These are phyloP conservation scores for Blepharisma japonicum DNA, from an alignment of 73 alveolate species.

Conservation along the genomic window DNA sequence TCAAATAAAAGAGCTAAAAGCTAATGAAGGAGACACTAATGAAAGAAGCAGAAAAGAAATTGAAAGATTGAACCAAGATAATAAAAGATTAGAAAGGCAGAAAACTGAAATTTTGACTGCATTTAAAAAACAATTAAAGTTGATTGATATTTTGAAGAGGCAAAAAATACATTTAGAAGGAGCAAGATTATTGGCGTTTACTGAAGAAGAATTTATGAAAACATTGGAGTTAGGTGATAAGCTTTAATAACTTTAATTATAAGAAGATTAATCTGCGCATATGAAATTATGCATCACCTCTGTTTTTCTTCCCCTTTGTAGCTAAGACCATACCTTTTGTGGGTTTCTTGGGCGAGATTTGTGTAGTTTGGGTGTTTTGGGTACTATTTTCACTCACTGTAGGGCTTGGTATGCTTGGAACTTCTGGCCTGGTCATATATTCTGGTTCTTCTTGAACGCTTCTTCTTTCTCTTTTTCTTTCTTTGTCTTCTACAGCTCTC, in stretches of 20 bases:
- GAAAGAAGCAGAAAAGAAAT: constrained; percentile 72
- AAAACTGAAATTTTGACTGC: constrained; percentile 84
- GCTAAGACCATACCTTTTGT: too few relatives aligned
- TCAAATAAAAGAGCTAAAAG: constrained; percentile 71
- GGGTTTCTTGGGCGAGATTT: too few relatives aligned
- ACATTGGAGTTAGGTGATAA: constrained; percentile 21
- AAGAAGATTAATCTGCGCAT: too few relatives aligned
- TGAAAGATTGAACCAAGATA: constrained; percentile 82
- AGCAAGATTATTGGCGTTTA: constrained; percentile 82
- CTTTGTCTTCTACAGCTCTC: constrained; percentile 36
- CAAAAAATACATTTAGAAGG: constrained; percentile 89
- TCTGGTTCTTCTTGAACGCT: too few relatives aligned
- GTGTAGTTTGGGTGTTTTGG: too few relatives aligned
- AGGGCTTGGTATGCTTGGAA: too few relatives aligned
- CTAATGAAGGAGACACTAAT: constrained; percentile 59
- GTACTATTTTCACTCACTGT: too few relatives aligned
- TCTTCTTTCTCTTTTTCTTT: neutral
- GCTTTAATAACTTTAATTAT: neutral
- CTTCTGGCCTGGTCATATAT: too few relatives aligned
- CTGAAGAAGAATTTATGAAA: constrained; percentile 88
- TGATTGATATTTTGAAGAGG: constrained; percentile 81
- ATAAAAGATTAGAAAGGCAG: constrained; percentile 85
- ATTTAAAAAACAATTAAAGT: constrained; percentile 83
- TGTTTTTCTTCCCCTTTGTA: too few relatives aligned
- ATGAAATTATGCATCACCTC: too few relatives aligned